Conservation (phyloP, 2,329 filamentous ascomycete genomes). For the Penicillium sp. region DNA sequence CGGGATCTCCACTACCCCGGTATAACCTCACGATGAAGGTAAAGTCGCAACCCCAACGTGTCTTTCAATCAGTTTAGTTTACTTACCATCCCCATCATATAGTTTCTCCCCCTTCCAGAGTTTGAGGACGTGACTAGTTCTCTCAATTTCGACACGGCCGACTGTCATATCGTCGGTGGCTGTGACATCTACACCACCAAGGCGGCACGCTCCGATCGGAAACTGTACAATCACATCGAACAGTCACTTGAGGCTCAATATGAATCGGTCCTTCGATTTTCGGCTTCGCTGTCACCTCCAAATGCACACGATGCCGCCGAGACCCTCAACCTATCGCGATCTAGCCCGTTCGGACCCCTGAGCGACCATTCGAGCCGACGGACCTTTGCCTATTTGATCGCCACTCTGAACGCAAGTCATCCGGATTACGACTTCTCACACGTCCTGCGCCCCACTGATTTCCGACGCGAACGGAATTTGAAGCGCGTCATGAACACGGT, state of each 20-base stretch:
- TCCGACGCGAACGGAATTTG: conserved; percentile 78
- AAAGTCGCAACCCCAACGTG: background rate
- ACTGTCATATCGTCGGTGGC: conserved; percentile 86
- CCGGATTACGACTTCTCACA: conserved; percentile 97
- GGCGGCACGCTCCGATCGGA: conserved; percentile 91
- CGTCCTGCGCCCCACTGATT: conserved; percentile 83
- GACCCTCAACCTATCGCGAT: conserved; percentile 72
- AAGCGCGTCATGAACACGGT: conserved; percentile 81
- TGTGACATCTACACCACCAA: conserved; percentile 98
- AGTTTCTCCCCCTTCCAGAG: conserved; percentile 90
- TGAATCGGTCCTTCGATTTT: conserved; percentile 80
- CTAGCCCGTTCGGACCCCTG: conserved; percentile 88
- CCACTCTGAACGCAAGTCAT: conserved; percentile 93
- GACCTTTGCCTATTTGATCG: conserved; percentile 94
- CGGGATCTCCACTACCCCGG: conserved; percentile 7
- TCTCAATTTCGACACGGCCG: conserved; percentile 91
- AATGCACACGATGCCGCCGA: conserved; percentile 68
- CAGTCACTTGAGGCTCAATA: conserved; percentile 88
- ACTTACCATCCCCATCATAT: conserved; percentile 15
- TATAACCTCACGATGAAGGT: conserved; percentile 14
- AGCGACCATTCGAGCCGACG: conserved; percentile 84
- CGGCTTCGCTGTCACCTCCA: conserved; percentile 82
- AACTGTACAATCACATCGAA: conserved; percentile 94
- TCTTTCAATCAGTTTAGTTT: conserved; percentile 3
- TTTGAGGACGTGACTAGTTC: conserved; percentile 90